Conservation (phyloP, 441 rosid genomes). For the Hura crepitans region DNA sequence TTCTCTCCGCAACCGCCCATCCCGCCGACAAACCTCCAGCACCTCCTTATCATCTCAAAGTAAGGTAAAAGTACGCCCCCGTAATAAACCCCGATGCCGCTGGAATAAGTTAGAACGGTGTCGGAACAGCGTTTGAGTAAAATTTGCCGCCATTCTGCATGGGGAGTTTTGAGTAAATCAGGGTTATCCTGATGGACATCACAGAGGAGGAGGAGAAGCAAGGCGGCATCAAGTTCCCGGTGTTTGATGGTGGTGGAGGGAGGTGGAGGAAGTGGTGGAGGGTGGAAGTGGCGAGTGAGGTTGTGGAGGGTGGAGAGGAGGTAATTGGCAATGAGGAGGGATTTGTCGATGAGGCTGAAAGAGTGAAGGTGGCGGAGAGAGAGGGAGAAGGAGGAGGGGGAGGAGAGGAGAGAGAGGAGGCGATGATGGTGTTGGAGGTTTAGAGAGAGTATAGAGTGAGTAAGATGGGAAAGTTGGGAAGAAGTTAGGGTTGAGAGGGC, state of each 20-base stretch:
- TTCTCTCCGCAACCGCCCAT: constrained; percentile 42
- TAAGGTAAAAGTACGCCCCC: constrained; percentile 63
- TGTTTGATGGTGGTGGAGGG: constrained; percentile 44
- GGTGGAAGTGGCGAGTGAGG: constrained; percentile 64
- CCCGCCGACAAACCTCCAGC: constrained; percentile 47
- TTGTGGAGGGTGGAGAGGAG: constrained; percentile 62
- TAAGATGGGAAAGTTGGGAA: constrained; percentile 45
- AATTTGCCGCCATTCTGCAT: constrained; percentile 49
- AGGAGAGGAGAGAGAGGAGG: constrained; percentile 62
- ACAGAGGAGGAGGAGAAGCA: constrained; percentile 77
- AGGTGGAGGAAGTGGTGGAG: constrained; percentile 51
- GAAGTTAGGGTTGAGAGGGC: constrained; percentile 60
- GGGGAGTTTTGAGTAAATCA: constrained; percentile 39
- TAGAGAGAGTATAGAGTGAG: constrained; percentile 43
- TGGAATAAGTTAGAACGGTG: constrained; percentile 33
- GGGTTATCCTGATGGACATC: constrained; percentile 64
- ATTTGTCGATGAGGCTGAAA: constrained; percentile 53
- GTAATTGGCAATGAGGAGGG: constrained; percentile 65
- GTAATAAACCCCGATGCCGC: constrained; percentile 43
- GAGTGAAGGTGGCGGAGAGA: constrained; percentile 70
- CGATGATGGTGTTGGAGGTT: constrained; percentile 52
- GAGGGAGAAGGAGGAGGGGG: constrained; percentile 69
- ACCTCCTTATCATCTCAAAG: constrained; percentile 57
- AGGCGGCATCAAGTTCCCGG: constrained; percentile 71
- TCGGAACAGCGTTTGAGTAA: constrained; percentile 31